Evolutionary conservation across 257 asterid genomes (phyloP), one percentile per base, ranked within the genome.

Genomic region (Lithospermum erythrorhizon): DNA sequence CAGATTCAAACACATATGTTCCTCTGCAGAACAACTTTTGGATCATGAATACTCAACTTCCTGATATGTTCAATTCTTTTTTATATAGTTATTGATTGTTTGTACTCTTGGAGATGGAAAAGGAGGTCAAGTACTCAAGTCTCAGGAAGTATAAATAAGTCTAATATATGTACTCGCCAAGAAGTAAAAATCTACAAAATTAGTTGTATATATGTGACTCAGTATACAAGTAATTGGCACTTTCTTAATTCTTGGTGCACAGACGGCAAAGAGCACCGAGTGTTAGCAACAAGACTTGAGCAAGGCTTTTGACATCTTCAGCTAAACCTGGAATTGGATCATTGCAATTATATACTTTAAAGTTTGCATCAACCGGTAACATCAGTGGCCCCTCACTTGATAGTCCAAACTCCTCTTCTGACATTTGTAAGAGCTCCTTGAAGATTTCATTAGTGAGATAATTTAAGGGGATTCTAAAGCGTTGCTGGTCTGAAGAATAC

Each of bases 331-430:
- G 56, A n/a, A n/a, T 10, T 61, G 55, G 58, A 65, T 69, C 51
- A 72, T 55, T 58, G 59, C 3, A 37, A 76, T 27, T 63, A 63
- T 32, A 15, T 55, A 62, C 4, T 72, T 76, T 65, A 72, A 61
- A 75, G 70, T 55, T 56, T 0, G 70, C 59, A 21, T 73, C 71
- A 25, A 63, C 69, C 6, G 73, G 76, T 13, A 72, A 9, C n/a
- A n/a, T 63, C 6, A 81, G 70, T 18, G 72, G 74, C 11, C 76
- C 79, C 10, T 77, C 58, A 7, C 67, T 53, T 13, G 68, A 67
- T 29, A 65, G 52, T 0, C 71, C 74, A 25, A 55, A 75, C 55
- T 67, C 76, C 53, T 75, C 74, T 52, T 63, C 76, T 3, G 73
- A 59, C 63, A 70, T 75, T 59, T 21, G 30, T 52, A 70, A 17